Evolutionary conservation across 1,284 basidiomycete species (phyloP).

Genomic region (Gymnopus androsaceus): DNA sequence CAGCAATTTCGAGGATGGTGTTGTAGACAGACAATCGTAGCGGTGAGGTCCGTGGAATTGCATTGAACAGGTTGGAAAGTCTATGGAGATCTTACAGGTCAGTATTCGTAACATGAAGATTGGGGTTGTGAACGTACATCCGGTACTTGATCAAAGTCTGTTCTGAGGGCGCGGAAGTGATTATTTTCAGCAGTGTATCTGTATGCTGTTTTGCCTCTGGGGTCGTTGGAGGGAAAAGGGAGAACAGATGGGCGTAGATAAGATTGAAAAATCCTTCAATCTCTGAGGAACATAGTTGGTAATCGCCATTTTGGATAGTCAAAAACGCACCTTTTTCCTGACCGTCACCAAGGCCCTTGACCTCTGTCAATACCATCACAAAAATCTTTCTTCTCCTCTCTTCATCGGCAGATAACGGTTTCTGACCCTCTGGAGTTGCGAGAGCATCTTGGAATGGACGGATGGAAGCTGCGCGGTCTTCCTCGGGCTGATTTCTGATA

Average conservation of each 20-base stretch:
- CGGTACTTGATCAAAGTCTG: constrained; percentile 65
- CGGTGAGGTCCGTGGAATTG: constrained; percentile 68
- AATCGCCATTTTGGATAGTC: neutral
- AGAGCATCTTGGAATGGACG: constrained; percentile 69
- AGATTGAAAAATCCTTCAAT: constrained; percentile 88
- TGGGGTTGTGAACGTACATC: constrained; percentile 47
- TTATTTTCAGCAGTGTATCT: constrained; percentile 51
- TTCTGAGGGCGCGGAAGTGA: constrained; percentile 56
- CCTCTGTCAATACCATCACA: constrained; percentile 57
- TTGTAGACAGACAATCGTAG: constrained; percentile 69
- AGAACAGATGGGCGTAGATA: constrained; percentile 68
- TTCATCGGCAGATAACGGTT: constrained; percentile 54
- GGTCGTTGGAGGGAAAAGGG: constrained; percentile 55
- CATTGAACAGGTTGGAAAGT: constrained; percentile 87
- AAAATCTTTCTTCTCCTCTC: constrained; percentile 55
- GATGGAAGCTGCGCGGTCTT: constrained; percentile 63
- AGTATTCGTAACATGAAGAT: constrained; percentile 4
- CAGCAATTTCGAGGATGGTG: constrained; percentile 67
- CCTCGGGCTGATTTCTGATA: constrained; percentile 66
- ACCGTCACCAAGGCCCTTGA: constrained; percentile 73
- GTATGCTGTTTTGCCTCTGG: constrained; percentile 56
- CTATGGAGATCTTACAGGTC: constrained; percentile 42
- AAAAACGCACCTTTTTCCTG: constrained; percentile 71
- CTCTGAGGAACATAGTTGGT: constrained; percentile 44
- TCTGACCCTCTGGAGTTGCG: constrained; percentile 53